Evolutionary conservation across 2,329 filamentous ascomycete genomes (phyloP).

Genomic region (Venturia carpophila): DNA sequence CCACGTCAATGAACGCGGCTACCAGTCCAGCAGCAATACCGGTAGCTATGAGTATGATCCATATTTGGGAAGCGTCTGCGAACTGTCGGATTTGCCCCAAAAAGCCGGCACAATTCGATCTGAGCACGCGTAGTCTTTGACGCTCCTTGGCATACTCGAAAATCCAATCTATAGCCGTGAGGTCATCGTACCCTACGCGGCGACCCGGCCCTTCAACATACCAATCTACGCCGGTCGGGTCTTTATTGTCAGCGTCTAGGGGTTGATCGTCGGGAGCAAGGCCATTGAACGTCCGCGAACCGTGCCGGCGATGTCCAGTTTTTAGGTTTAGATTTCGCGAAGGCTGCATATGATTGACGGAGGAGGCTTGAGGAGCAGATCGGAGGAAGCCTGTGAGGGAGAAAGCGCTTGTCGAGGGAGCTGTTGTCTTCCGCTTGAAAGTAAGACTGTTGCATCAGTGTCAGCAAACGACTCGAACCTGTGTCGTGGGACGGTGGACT

Average conservation of each 20-base stretch:
- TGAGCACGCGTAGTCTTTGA: conserved; percentile 71
- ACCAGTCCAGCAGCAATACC: conserved; percentile 76
- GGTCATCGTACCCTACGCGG: conserved; percentile 87
- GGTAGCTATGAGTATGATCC: conserved; percentile 79
- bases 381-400: conserved; percentile 38
- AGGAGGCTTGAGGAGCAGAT: conserved; percentile 25
- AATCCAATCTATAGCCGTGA: conserved; percentile 99
- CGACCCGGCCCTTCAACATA: conserved; percentile 81
- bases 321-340: conserved; percentile 21
- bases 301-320: conserved; percentile 20
- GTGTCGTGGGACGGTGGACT: neutral
- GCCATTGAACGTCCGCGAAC: conserved; percentile 34
- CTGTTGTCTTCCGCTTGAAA: conserved; percentile 62
- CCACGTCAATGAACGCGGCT: conserved; percentile 82
- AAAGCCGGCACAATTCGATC: conserved; percentile 60
- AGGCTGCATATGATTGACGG: conserved; percentile 24
- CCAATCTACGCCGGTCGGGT: conserved; percentile 59
- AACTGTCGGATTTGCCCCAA: conserved; percentile 65
- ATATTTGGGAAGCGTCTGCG: conserved; percentile 81
- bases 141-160: conserved; percentile 97
- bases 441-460: conserved; percentile 41
- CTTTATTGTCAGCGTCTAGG: conserved; percentile 37
- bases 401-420: conserved; percentile 31
- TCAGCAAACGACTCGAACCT: neutral
- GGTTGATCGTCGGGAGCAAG: conserved; percentile 35